Percentiles rank a stretch among this genome's conserved stretches.
Conservation (phyloP, 106 monocot genomes). For the Acorus gramineus region DNA sequence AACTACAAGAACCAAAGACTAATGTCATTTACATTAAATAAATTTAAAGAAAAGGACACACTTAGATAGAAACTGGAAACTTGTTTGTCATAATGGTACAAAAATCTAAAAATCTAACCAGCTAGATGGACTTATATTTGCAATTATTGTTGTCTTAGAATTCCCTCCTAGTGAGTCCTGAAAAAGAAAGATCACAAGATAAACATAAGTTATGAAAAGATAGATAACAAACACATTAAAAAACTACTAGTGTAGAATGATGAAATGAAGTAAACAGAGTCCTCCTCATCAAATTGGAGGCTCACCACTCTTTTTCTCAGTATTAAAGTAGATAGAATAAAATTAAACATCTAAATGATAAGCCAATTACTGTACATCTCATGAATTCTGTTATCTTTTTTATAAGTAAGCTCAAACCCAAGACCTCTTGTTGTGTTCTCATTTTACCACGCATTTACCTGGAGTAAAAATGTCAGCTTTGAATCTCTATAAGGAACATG, state of each 20-base stretch:
- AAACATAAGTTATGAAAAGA: constrained; percentile 2
- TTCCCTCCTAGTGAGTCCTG: constrained; percentile 98
- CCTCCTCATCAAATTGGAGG: too few species aligned
- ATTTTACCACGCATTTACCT: constrained; percentile 29
- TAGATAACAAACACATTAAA: not conserved
- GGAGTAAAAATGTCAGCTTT: constrained; percentile 95
- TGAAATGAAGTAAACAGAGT: too few species aligned
- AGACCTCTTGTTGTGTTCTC: too few species aligned
- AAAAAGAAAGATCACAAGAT: constrained; percentile 8
- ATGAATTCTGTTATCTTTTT: too few species aligned
- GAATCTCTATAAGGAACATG: constrained; percentile 98
- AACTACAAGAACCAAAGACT: constrained; percentile 33
- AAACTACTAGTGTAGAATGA: not conserved
- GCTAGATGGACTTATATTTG: constrained; percentile 98
- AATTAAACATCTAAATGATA: too few species aligned
- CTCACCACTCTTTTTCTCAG: too few species aligned
- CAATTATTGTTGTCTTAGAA: constrained; percentile 94
- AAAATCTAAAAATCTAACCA: constrained; percentile 39
- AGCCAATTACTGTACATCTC: too few species aligned
- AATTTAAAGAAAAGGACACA: not conserved
- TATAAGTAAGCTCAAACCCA: too few species aligned
- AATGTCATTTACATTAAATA: not conserved
- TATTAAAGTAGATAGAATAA: too few species aligned
- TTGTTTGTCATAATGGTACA: not conserved
- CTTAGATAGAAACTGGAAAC: not conserved